These are phyloP conservation scores for Dactylellina parvicollis DNA, from an alignment of 2,329 filamentous ascomycete genomes.

Conservation along the genomic window DNA sequence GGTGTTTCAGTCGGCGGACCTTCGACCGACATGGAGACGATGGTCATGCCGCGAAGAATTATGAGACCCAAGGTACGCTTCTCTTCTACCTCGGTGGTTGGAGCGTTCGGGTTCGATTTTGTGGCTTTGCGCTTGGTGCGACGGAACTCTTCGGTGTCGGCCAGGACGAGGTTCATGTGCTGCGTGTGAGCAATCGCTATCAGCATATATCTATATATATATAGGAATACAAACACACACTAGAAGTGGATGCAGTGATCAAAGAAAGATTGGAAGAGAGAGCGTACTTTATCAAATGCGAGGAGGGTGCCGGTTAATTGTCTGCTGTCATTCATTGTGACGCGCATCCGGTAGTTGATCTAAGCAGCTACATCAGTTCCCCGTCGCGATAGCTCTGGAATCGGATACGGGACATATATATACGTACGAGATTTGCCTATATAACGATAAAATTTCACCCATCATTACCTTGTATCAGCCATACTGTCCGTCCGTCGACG, in stretches of 20 bases:
- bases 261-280: conserved; percentile 53
- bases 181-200: conserved; percentile 61
- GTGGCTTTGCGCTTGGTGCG: conserved; percentile 84
- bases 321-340: conserved; percentile 91
- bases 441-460: conserved; percentile 10
- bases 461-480: conserved; percentile 54
- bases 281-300: conserved; percentile 89
- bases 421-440: conserved; percentile 55
- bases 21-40: conserved; percentile 94
- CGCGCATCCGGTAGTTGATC: conserved; percentile 99
- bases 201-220: too few relatives aligned
- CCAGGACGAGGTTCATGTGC: conserved; percentile 99
- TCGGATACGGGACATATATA: conserved; percentile 27
- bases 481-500: conserved; percentile 48
- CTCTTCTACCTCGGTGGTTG: conserved; percentile 88
- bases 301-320: conserved; percentile 99
- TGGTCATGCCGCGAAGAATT: conserved; percentile 92
- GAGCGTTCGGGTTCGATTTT: conserved; percentile 74
- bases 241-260: too few relatives aligned
- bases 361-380: too few relatives aligned
- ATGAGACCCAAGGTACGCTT: conserved; percentile 96
- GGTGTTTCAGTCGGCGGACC: conserved; percentile 95
- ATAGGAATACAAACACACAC: too few relatives aligned
- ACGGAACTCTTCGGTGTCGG: conserved; percentile 97
- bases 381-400: conserved; percentile 14